Evolutionary conservation across 1,139 yeast genomes (phyloP), one percentile per base, ranked within the genome.

Genomic region (Sugiyamaella pinicola): DNA sequence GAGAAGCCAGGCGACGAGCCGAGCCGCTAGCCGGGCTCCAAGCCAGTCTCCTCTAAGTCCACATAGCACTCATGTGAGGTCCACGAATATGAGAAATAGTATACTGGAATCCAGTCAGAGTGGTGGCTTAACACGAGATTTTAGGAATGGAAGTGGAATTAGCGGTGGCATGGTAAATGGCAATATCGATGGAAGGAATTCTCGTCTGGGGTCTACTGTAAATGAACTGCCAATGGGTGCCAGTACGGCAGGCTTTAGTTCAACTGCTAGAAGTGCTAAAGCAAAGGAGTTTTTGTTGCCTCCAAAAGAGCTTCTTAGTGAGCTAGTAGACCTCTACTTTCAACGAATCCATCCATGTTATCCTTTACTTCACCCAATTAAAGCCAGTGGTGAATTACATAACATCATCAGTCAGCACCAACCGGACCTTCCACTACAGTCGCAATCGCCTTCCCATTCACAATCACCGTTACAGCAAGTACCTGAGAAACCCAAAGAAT

Each of bases 311-410:
- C 44, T 53, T 31, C 28, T 53, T 26, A 47, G 44, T 12, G 51
- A 53, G 22, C 55, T 60, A 26, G 49, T 61, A n/a, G 55, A 55
- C 22, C 53, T 58, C n/a, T 61, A 55, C 38, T 61, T 61, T 42
- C 44, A 50, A 18, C 34, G 55, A 12, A 39, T 61, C 8, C 61
- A 61, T 34, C 62, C 64, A 7, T 54, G 51, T 35, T 61, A 59
- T 41, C 64, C 64, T 8, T 48, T 61, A 15, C 47, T 61, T 28
- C 63, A 61, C 24, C 57, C 59, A 2, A 52, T 24, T 10, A 37
- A 45, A 9, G 51, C 56, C 21, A 48, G 49, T 29, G 39, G 35
- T 21, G 31, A 31, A 28, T 47, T 58, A 22, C 43, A 40, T n/a
- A 24, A 39, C n/a, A 40, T 33, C 33, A 39, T 47, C 31, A 40